Base-by-base conservation (phyloP, 169 alveolate genomes). In the Plasmodium chabaudi region DNA sequence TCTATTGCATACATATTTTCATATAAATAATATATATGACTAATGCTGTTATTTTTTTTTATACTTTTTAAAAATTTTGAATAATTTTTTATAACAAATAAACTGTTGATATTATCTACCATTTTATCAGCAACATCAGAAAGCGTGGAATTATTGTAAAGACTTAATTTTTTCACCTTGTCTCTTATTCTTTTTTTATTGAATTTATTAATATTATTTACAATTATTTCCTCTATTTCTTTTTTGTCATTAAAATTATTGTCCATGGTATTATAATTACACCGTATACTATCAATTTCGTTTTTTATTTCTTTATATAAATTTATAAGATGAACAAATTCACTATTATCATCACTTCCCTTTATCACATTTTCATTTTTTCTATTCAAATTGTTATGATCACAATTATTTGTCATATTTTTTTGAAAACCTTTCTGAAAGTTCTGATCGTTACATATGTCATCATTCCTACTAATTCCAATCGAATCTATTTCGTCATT, bases 1-100 rank as follows among this genome's bases (percentile, higher is more conserved):
- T 67, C 71, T 53, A 82, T 82, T 44, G 57, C 84, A 82, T 82
- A 82, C 90, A 82, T 82, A 82, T 65, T 82, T 82, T 82, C 72
- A 82, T 82, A 82, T 47, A 82, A 56, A 67, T 82, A 55, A 82
- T 82, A 82, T 53, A 67, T 82, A 47, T 82, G 90, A 47, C 44
- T 34, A 34, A 82, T 82, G 44, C 42, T 67, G 19, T 82, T 17
- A n/a, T 82, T 82, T 51, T 57, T 42, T 46, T 55, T 65, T 7
- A 82, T 21, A 17, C 61, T 23, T 67, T 82, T 82, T 55, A 82
- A 55, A 55, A 82, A 3, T 19, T n/a, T 25, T 2, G 72, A 42
- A 56, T 82, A 82, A 55, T 82, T 82, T 53, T 82, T 82, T 67
- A 82, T 34, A 19, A 51, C 34, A 65, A 82, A 82, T 55, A 82